Evolutionary conservation across 73 alveolate species (phyloP).

Genomic region (Tetrahymena thermophila): DNA sequence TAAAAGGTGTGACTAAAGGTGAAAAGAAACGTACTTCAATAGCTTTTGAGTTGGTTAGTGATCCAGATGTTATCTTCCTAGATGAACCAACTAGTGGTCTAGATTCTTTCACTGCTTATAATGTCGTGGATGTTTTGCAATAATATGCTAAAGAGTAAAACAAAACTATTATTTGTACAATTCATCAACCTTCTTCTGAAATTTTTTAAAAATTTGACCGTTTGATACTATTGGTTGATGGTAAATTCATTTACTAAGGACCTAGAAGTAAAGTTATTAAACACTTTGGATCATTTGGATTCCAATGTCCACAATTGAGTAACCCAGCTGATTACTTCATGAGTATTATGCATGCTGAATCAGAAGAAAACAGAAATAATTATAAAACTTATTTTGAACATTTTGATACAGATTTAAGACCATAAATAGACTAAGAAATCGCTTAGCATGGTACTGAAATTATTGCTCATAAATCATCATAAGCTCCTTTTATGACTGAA

Average conservation of each 20-base stretch:
- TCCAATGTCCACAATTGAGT: slow-evolving; percentile 61
- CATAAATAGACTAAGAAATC: not conserved
- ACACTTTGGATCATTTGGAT: slow-evolving; percentile 56
- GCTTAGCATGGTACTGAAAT: not conserved
- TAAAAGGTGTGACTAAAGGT: slow-evolving; percentile 47
- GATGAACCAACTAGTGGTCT: slow-evolving; percentile 67
- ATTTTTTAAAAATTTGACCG: slow-evolving; percentile 17
- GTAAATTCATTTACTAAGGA: slow-evolving; percentile 53
- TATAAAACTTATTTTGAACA: not conserved
- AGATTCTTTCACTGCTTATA: slow-evolving; percentile 48
- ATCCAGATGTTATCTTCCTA: slow-evolving; percentile 45
- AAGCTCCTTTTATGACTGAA: not conserved
- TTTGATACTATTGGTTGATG: slow-evolving; percentile 47
- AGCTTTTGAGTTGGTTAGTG: slow-evolving; percentile 52
- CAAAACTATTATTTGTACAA: slow-evolving; percentile 57
- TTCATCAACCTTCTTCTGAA: slow-evolving; percentile 71
- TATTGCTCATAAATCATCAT: not conserved
- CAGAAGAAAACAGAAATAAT: not conserved
- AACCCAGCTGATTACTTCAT: slow-evolving; percentile 77
- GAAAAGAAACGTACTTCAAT: slow-evolving; percentile 51
- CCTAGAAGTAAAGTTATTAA: slow-evolving; percentile 35
- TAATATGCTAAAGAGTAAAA: slow-evolving; percentile 6
- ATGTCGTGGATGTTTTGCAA: slow-evolving; percentile 4
- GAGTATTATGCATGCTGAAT: slow-evolving; percentile 39
- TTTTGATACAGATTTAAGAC: not conserved